Base-by-base conservation (phyloP, 108 stramenopile species). In the Stephanodiscus triporus region DNA sequence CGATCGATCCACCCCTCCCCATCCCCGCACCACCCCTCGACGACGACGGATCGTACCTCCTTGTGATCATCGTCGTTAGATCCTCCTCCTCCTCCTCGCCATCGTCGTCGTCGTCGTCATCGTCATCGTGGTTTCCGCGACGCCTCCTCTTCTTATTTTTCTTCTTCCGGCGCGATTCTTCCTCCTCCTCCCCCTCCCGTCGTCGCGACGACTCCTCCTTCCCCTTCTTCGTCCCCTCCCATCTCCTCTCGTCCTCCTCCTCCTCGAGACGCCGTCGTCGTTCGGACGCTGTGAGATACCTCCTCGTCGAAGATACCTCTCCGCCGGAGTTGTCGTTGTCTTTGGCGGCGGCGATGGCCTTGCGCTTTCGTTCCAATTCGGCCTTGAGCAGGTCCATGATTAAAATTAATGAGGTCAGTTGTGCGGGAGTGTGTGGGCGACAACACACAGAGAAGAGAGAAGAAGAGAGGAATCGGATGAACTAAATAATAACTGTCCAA, bases 271-370 rank as follows among this genome's bases (percentile, higher is more conserved):
- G 34, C 3, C 72, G 70, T 47, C 89, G 83, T 36, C 88, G 61
- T 37, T 91, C 88, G 2, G 76, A 54, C 9, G 77, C 87, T 48
- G 76, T 84, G 16, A 88, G 37, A 63, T 82, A 94, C 26, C 62
- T 66, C 17, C 70, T 75, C 29, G 68, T 73, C 19, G n/a, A n/a
- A n/a, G n/a, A n/a, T n/a, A 79, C 74, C 1, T 4, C 40, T 13
- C 16, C 55, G 51, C 9, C 10, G 53, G 2, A 2, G 47, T 6
- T 6, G 23, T 50, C 19, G 19, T 0, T 16, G 72, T 27, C 9
- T 43, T 17, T 22, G 43, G 72, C 26, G 32, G 2, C 27, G 53
- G 38, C 40, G 36, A 69, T 32, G 38, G 68, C 53, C 23, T 22
- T 54, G 6, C 61, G 62, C 50, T 73, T 73, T 1, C 73, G 53